phyloP scores from a whole-genome alignment of 768 basidiomycete genomes.

The Rickenella mellea region DNA sequence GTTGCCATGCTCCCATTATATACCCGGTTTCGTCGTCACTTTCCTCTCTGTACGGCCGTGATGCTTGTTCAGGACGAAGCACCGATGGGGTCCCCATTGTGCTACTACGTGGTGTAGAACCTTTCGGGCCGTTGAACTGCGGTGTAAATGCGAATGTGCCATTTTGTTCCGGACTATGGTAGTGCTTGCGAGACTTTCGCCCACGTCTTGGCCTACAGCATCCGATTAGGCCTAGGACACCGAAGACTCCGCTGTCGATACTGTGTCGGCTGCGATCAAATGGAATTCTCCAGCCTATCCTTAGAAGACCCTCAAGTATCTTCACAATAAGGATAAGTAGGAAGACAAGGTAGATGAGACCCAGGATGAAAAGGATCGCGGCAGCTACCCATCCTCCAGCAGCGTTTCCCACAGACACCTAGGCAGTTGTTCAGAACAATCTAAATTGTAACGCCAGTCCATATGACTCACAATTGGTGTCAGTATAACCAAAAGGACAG shows the following conservation, averaged over 20 bases:
- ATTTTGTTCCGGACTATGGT: constrained; percentile 14
- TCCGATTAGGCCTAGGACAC: constrained; percentile 67
- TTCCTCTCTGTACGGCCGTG: constrained; percentile 68
- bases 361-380: constrained; percentile 77
- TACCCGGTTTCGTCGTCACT: constrained; percentile 72
- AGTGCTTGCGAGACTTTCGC: constrained; percentile 20
- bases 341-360: constrained; percentile 78
- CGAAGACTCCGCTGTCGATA: constrained; percentile 81
- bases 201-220: constrained; percentile 48
- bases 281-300: constrained; percentile 64
- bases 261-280: constrained; percentile 79
- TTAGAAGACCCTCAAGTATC: constrained; percentile 71
- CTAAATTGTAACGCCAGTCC: constrained; percentile 4
- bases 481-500: constrained; percentile 84
- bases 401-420: constrained; percentile 79
- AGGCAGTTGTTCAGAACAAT: constrained; percentile 9
- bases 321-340: constrained; percentile 77
- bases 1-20: constrained; percentile 95
- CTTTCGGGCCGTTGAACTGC: constrained; percentile 11
- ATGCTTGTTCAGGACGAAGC: constrained; percentile 70
- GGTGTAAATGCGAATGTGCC: constrained; percentile 7
- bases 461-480: constrained; percentile 66
- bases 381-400: constrained; percentile 92
- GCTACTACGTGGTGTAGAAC: constrained; percentile 19
- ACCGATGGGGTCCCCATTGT: constrained; percentile 57